Evolutionary conservation across 768 basidiomycete genomes (phyloP).

Genomic region (Polyporus arcularius): DNA sequence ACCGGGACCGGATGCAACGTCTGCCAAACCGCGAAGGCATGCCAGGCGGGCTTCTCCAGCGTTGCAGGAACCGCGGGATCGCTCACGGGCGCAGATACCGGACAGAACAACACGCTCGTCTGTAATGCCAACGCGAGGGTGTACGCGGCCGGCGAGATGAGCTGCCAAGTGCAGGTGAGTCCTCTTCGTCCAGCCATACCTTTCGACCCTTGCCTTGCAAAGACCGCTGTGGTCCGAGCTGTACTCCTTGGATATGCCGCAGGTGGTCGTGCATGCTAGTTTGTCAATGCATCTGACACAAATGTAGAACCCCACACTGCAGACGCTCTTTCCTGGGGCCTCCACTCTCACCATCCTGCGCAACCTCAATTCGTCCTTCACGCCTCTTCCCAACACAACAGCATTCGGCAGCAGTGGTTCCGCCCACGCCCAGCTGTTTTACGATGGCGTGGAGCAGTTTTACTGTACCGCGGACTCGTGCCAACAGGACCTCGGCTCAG

Average conservation of each 20-base stretch:
- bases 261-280: too few species aligned
- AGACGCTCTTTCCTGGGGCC: conserved; percentile 68
- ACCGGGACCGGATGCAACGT: conserved; percentile 79
- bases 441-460: conserved; percentile 86
- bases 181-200: too few species aligned
- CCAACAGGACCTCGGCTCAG: conserved; percentile 51
- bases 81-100: conserved; percentile 23
- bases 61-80: conserved; percentile 32
- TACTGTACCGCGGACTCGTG: conserved; percentile 77
- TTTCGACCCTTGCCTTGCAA: too few species aligned
- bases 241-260: too few species aligned
- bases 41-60: conserved; percentile 55
- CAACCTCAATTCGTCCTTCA: conserved; percentile 66
- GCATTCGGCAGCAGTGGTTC: conserved; percentile 56
- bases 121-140: conserved; percentile 74
- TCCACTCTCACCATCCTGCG: conserved; percentile 81
- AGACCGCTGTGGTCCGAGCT: too few species aligned
- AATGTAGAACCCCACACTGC: conserved; percentile 88
- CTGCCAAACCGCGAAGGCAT: conserved; percentile 66
- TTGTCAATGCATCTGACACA: too few species aligned
- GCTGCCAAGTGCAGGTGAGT: conserved; percentile 80
- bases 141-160: conserved; percentile 80
- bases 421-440: conserved; percentile 72
- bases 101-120: conserved; percentile 64
- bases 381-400: conserved; percentile 65